Evolutionary conservation across 176 grass and related monocot species (phyloP), one percentile per base, ranked within the genome.

Genomic region (Leersia perrieri): DNA sequence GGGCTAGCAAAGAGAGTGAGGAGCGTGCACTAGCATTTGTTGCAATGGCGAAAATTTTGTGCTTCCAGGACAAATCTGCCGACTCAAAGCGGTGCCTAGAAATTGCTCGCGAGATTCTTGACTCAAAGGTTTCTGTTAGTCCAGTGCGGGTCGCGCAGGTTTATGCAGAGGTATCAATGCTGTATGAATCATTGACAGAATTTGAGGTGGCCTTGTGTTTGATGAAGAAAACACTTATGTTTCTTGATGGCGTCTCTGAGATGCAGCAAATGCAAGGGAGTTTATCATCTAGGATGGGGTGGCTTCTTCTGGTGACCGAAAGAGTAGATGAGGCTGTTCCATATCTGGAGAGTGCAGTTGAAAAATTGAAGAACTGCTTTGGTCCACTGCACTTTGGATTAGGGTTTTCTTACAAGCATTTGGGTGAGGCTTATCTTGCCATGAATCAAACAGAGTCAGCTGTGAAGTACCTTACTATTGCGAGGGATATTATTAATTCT

Each of bases 401-500:
- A 74, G 96, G 96, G 33, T 95, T 95, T 84, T 78, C 85, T 41
- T 93, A 88, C 77, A 98, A 86, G 92, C 32, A 93, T 89, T 76
- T 93, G 79, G 86, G 90, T 0, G 51, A 78, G 49, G 90, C 87
- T 27, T 90, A 95, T 82, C 60, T 90, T 75, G 90, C 82, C 26
- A 79, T 74, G 28, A 49, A 49, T 40, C 81, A 85, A 55, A 75
- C 61, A 5, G 53, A 90, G 28, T 83, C 81, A 33, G 90, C 84
- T 78, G 76, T 91, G 12, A 83, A 89, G 77, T 83, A 88, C 74
- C 57, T 84, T 35, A 25, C 1, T 53, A 77, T 75, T 68, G 84
- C 96, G 76, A 90, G 29, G 73, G 90, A 86, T 67, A 91, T 95
- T 33, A 88, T 90, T 57, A 61, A 86, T 62, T 67, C 78, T 78